Base-by-base conservation (phyloP, 768 basidiomycete genomes). In the Boletales sp. region DNA sequence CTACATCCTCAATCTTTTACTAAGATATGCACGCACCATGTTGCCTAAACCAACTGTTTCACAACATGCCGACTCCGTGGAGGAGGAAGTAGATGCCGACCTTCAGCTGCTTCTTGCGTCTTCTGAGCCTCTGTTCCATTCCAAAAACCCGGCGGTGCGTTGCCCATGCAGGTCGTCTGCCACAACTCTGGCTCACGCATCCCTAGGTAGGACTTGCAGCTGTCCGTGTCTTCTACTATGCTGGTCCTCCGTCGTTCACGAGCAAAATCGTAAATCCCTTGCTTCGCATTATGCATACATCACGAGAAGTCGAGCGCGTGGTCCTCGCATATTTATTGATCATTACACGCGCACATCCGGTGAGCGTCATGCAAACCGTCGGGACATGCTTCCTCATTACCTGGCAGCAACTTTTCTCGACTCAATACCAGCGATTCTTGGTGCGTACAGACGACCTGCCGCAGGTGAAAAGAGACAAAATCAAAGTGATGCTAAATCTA, bases 1-100 rank as follows among this genome's bases (percentile, higher is more conserved):
- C 7, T 81, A 85, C 41, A 67, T 93, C 17, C 74, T 95, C 53
- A 79, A 85, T 39, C 74, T 98, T 13, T 76, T 99, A 31, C 69
- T 84, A 48, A 74, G 89, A 51, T 99, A 99, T 63, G 89, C 82
- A 3, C 73, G 94, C 44, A 80, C 78, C 0, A 94, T 95, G 91
- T 75, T 96, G 31, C 78, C 81, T 2, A 74, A 83, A 54, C 86
- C 90, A 10, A 67, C 66, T 1, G 57, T 68, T 17, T 63, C 68
- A 9, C 64, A 60, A 5, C 68, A 65, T 8, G 59, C 45, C 11
- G 67, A 61, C 31, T 60, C 62, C 9, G 48, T 57, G n/a, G 66
- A 69, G n/a, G 80, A 82, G 51, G 85, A 91, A 39, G 62, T 88
- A 12, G 95, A 97, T 63, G 64, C 72, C 34, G 95, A 97, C 65